A percentile compares a stretch with the other conserved stretches of the same genome.
phyloP scores from a whole-genome alignment of 352 stramenopile genomes.

The Globisporangium cystogenes region DNA sequence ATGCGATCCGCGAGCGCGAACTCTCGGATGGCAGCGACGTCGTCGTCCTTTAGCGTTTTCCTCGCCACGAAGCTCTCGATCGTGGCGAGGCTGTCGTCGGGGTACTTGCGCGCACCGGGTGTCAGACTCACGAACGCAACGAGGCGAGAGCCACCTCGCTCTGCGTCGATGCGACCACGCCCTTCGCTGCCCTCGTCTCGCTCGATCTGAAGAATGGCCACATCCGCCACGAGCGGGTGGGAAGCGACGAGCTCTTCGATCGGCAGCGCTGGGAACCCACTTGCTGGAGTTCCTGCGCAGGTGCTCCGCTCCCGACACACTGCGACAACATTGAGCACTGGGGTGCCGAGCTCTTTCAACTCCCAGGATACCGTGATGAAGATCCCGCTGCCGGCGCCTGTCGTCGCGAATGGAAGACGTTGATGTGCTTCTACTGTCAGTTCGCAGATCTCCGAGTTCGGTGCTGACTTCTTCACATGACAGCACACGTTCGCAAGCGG shows the following conservation, averaged over 20 bases:
- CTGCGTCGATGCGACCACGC: background rate
- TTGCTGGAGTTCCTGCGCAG: background rate
- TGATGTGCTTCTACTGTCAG: too few species aligned
- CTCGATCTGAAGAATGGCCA: constrained; percentile 1
- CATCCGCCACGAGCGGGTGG: constrained; percentile 21
- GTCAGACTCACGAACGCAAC: constrained; percentile 6
- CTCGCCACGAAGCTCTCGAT: constrained; percentile 13
- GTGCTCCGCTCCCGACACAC: background rate
- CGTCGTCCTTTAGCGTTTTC: constrained; percentile 1
- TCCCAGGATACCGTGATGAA: constrained; percentile 13
- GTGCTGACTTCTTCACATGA: background rate
- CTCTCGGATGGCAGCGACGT: background rate
- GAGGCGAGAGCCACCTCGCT: background rate
- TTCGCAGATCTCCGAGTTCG: constrained; percentile 7
- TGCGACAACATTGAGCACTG: constrained; percentile 9
- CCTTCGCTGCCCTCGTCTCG: background rate
- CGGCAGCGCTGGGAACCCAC: constrained; percentile 7
- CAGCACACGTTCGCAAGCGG: constrained; percentile 2
- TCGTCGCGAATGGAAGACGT: background rate
- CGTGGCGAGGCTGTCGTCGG: constrained; percentile 11
- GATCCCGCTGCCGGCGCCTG: background rate
- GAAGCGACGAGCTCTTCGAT: constrained; percentile 22
- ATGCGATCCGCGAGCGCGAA: constrained; percentile 5
- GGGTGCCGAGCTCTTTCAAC: background rate
- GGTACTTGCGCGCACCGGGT: constrained; percentile 10